These are phyloP conservation scores for Metschnikowia bowlesiae DNA, from an alignment of 805 yeast species.

Conservation along the genomic window DNA sequence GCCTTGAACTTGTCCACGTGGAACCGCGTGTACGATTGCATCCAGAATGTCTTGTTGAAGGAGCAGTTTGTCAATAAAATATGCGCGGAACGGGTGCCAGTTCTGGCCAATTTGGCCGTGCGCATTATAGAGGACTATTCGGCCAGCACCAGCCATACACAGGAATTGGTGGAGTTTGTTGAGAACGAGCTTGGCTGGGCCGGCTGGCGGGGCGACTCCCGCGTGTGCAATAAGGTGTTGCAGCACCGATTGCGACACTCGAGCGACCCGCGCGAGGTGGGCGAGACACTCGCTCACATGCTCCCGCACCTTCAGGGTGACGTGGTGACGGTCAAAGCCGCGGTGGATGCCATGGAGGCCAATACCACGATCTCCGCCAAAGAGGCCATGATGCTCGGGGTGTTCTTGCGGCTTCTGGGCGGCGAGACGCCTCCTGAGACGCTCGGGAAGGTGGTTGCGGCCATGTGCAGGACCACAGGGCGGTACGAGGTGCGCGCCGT, in stretches of 20 bases:
- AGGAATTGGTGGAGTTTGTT: constrained; percentile 30
- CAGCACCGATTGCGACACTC: constrained; percentile 8
- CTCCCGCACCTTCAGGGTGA: constrained; percentile 4
- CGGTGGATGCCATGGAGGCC: constrained; percentile 10
- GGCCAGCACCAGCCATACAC: constrained; percentile 22
- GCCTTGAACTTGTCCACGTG: constrained; percentile 32
- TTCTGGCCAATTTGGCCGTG: constrained; percentile 27
- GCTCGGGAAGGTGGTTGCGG: constrained; percentile 5
- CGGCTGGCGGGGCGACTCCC: constrained; percentile 28
- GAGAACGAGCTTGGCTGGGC: constrained; percentile 28
- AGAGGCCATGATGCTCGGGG: constrained; percentile 5
- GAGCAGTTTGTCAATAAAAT: constrained; percentile 33
- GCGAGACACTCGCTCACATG: not conserved
- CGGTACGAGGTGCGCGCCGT: not conserved
- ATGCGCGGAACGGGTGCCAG: constrained; percentile 29
- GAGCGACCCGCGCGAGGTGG: constrained; percentile 3
- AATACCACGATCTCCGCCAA: constrained; percentile 5
- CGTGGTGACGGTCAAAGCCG: constrained; percentile 8
- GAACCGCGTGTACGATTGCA: constrained; percentile 35
- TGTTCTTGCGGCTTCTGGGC: not conserved
- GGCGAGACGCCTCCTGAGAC: constrained; percentile 12
- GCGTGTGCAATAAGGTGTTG: constrained; percentile 27
- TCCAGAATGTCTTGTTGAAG: constrained; percentile 34
- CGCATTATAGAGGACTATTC: constrained; percentile 34
- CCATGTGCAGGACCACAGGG: constrained; percentile 7